Evolutionary conservation across 371 early-diverging fungal genomes (phyloP).

Genomic region (Umbelopsis sp.): DNA sequence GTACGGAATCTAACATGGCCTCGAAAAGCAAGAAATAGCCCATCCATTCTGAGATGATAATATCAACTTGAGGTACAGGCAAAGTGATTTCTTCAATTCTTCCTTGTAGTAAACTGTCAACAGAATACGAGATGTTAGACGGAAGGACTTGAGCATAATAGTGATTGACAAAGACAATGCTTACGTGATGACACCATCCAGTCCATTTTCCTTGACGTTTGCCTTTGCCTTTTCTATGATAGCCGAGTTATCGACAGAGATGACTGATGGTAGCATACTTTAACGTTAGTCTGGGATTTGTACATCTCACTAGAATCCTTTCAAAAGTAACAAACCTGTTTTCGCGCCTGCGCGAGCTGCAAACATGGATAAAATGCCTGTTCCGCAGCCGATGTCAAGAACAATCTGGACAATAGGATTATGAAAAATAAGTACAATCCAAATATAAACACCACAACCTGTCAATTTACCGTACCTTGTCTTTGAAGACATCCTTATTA

Average conservation of each 20-base stretch:
- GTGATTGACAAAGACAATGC: background rate
- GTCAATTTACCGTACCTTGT: conserved; percentile 48
- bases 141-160: background rate
- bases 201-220: conserved; percentile 78
- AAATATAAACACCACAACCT: background rate
- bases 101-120: conserved; percentile 64
- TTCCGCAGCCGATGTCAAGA: conserved; percentile 79
- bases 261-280: conserved; percentile 39
- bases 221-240: conserved; percentile 83
- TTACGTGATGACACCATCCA: conserved; percentile 72
- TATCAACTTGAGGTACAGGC: conserved; percentile 82
- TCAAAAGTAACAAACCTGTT: conserved; percentile 22
- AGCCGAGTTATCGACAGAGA: conserved; percentile 85
- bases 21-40: conserved; percentile 89
- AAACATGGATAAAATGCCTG: conserved; percentile 81
- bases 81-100: conserved; percentile 84
- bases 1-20: conserved; percentile 89
- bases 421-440: background rate
- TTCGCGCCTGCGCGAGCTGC: conserved; percentile 78
- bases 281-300: too few relatives aligned
- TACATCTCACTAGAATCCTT: too few relatives aligned
- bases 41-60: conserved; percentile 94
- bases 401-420: conserved; percentile 37
- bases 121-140: background rate
- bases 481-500: conserved; percentile 85